Evolutionary conservation across 2,329 filamentous ascomycete species (phyloP).

Genomic region (Fusarium humuli): DNA sequence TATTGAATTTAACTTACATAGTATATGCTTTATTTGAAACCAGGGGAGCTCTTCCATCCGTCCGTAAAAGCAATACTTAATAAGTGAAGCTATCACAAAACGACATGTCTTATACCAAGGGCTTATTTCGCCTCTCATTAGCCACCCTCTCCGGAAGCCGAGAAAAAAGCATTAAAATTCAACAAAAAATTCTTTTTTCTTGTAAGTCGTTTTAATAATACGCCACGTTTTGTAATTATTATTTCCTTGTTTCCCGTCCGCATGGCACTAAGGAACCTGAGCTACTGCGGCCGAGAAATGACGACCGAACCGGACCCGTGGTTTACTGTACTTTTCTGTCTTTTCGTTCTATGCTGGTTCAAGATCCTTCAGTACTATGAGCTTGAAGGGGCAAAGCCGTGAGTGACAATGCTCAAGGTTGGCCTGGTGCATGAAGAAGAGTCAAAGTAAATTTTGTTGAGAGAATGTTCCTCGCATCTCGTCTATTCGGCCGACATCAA

Average conservation of each 20-base stretch:
- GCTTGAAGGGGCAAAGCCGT: neutral
- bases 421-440: neutral
- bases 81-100: neutral
- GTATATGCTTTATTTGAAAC: neutral
- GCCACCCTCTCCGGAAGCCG: neutral
- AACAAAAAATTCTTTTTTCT: neutral
- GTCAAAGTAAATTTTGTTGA: slow-evolving; percentile 3
- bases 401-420: neutral
- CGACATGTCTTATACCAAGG: neutral
- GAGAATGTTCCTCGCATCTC: neutral
- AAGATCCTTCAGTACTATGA: neutral
- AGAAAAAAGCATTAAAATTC: neutral
- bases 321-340: neutral
- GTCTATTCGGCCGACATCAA: slow-evolving; percentile 15
- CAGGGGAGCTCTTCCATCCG: neutral
- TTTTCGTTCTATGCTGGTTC: neutral
- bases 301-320: neutral
- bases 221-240: neutral
- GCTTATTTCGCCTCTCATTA: neutral
- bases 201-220: neutral
- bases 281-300: slow-evolving; percentile 2
- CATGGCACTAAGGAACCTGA: neutral
- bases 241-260: neutral
- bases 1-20: too few relatives aligned
- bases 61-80: neutral